Percentiles rank a stretch among this genome's conserved stretches.
These are phyloP conservation scores for Aspergillus leporis DNA, from an alignment of 495 filamentous ascomycete genomes.

Conservation along the genomic window DNA sequence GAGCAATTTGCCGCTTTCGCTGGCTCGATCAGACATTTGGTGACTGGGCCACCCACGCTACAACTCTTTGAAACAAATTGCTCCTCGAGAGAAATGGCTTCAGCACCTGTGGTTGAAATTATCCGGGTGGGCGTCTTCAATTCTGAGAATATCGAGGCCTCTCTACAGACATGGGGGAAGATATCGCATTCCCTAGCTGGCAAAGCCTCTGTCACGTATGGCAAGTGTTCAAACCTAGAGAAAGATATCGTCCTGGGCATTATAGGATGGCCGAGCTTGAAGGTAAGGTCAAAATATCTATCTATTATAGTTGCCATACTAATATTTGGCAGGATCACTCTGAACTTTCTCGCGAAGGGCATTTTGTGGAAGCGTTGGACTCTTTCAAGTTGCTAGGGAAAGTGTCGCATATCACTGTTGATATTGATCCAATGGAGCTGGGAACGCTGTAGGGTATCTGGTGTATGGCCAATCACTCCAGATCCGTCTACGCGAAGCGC, in stretches of 20 bases:
- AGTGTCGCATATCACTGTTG: too few species aligned
- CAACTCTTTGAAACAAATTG: not conserved
- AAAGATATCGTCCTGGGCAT: conserved; percentile 5
- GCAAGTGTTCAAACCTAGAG: not conserved
- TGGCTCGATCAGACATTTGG: not conserved
- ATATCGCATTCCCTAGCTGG: not conserved
- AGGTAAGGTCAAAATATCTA: conserved; percentile 9
- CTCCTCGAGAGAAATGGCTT: not conserved
- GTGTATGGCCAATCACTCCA: too few species aligned
- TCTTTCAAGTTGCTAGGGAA: too few species aligned
- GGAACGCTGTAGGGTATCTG: too few species aligned
- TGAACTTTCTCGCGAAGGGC: too few species aligned
- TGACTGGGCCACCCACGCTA: not conserved
- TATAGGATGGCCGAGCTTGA: conserved; percentile 12
- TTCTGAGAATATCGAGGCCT: not conserved
- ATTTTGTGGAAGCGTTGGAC: too few species aligned
- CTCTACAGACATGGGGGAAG: not conserved
- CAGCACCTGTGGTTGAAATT: not conserved
- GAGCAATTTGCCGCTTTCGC: not conserved
- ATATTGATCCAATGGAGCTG: too few species aligned
- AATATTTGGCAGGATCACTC: too few species aligned
- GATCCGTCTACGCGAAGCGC: too few species aligned
- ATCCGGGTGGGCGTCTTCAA: not conserved
- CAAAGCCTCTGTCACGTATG: not conserved
- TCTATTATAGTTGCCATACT: too few species aligned